These are phyloP conservation scores for Coemansia sp. DNA, from an alignment of 192 early-diverging fungal genomes.

Conservation along the genomic window DNA sequence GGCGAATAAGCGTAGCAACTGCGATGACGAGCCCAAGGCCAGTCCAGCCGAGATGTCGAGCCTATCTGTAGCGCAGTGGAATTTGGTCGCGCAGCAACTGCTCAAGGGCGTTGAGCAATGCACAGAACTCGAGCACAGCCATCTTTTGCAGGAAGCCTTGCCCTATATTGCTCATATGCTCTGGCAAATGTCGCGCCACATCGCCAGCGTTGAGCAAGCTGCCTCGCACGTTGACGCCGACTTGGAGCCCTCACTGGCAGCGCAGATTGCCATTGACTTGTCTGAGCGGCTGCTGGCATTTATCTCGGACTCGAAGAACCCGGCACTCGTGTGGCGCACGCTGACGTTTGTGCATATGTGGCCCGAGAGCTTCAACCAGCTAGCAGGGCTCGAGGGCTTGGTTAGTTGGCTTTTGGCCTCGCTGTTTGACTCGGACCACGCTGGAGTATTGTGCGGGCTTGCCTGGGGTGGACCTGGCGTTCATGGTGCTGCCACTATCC, in stretches of 20 bases:
- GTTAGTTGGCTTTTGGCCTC: slow-evolving; percentile 18
- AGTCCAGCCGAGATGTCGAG: not conserved
- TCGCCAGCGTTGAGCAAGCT: not conserved
- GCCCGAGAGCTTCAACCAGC: slow-evolving; percentile 23
- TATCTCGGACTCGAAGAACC: slow-evolving; percentile 15
- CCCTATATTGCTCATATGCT: slow-evolving; percentile 39
- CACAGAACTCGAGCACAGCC: slow-evolving; percentile 18
- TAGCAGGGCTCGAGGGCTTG: slow-evolving; percentile 22
- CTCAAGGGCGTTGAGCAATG: slow-evolving; percentile 22
- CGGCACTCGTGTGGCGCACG: slow-evolving; percentile 36
- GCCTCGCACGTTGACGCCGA: not conserved
- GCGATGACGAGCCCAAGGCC: not conserved
- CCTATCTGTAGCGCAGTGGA: slow-evolving; percentile 38
- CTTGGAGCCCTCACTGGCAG: not conserved
- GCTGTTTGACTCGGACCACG: slow-evolving; percentile 18
- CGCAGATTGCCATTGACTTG: slow-evolving; percentile 25
- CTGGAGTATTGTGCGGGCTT: slow-evolving; percentile 23
- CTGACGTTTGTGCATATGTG: slow-evolving; percentile 42
- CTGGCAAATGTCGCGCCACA: slow-evolving; percentile 10
- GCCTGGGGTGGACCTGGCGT: slow-evolving; percentile 7
- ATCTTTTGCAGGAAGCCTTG: slow-evolving; percentile 5
- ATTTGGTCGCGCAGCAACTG: slow-evolving; percentile 15
- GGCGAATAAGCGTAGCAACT: not conserved
- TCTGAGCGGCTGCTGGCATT: slow-evolving; percentile 36
- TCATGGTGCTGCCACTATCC: not conserved